Base-by-base conservation (phyloP, 345 rosid species). In the Angophora floribunda region DNA sequence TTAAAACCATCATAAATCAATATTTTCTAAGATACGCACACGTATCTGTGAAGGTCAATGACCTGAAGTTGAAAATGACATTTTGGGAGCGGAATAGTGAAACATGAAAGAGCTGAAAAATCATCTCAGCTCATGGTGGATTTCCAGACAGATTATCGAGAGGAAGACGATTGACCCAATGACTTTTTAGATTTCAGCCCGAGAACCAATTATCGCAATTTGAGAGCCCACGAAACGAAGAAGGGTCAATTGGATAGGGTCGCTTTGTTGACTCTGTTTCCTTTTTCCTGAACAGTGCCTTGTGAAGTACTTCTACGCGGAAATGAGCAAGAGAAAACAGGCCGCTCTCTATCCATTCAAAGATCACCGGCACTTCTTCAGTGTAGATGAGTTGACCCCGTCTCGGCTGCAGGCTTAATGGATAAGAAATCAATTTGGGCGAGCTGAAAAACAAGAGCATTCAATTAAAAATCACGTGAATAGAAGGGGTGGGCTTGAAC, bases 1-100 rank as follows among this genome's bases (percentile, higher is more conserved):
- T 55, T 55, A 0, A 0, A 55, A 55, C 28, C 24, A 22, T 12
- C 61, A 0, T 9, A 0, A 55, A 55, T 55, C 61, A 55, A 55
- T 26, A 55, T 63, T 28, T 63, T 9, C 36, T 13, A 63, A 13
- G 9, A 61, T 8, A 28, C 4, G 36, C 70, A n/a, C 6, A 13
- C 32, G 26, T 61, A 26, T 28, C 26, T 0, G 4, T 0, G 32
- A 6, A 61, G 16, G 67, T 63, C 32, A 28, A 63, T 63, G 70
- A 63, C 70, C 36, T 63, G 70, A 28, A 63, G 13, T 28, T 28
- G 36, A n/a, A 28, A n/a, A 63, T 28, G 70, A 28, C 17, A 63
- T 13, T 63, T n/a, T 28, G 70, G n/a, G 70, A 28, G 70, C 2
- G 4, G 70, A 63, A n/a, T 28, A 28, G 9, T 17, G 13, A 63